These are phyloP conservation scores for Nitzschia sp. DNA, from an alignment of 108 stramenopile genomes.

Conservation along the genomic window DNA sequence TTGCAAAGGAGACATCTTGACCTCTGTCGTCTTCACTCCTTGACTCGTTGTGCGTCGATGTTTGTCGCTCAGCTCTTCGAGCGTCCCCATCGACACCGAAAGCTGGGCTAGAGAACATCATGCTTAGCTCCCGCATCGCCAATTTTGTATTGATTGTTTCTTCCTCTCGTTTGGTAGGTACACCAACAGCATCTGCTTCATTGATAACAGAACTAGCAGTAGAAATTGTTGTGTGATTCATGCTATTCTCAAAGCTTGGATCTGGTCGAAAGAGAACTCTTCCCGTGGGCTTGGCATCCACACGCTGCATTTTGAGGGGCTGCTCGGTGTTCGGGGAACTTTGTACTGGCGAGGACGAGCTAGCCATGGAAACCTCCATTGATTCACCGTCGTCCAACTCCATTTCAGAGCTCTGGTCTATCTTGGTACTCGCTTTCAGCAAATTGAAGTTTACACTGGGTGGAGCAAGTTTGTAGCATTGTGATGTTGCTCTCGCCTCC, in stretches of 20 bases:
- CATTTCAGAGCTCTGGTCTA: constrained; percentile 50
- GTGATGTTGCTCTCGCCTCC: constrained; percentile 49
- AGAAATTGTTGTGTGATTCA: constrained; percentile 52
- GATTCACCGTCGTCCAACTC: constrained; percentile 45
- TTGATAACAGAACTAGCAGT: constrained; percentile 70
- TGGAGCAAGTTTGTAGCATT: constrained; percentile 43
- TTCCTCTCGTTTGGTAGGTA: constrained; percentile 46
- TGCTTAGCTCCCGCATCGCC: constrained; percentile 77
- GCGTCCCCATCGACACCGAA: constrained; percentile 26
- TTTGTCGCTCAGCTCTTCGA: constrained; percentile 17
- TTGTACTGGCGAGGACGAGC: constrained; percentile 15
- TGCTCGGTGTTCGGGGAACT: constrained; percentile 27
- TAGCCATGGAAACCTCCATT: constrained; percentile 29
- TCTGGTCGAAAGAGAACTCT: constrained; percentile 16
- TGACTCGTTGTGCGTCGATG: constrained; percentile 13
- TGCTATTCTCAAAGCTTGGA: constrained; percentile 24
- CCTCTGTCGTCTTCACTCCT: not conserved
- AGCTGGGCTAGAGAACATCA: constrained; percentile 88
- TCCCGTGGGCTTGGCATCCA: not conserved
- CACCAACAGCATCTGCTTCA: constrained; percentile 49
- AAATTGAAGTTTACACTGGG: constrained; percentile 58
- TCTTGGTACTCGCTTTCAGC: constrained; percentile 7
- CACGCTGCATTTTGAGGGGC: not conserved
- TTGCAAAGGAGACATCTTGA: constrained; percentile 17
- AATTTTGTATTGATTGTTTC: constrained; percentile 86